Conservation (phyloP, 495 filamentous ascomycete genomes). For the Aspergillus ostianus region DNA sequence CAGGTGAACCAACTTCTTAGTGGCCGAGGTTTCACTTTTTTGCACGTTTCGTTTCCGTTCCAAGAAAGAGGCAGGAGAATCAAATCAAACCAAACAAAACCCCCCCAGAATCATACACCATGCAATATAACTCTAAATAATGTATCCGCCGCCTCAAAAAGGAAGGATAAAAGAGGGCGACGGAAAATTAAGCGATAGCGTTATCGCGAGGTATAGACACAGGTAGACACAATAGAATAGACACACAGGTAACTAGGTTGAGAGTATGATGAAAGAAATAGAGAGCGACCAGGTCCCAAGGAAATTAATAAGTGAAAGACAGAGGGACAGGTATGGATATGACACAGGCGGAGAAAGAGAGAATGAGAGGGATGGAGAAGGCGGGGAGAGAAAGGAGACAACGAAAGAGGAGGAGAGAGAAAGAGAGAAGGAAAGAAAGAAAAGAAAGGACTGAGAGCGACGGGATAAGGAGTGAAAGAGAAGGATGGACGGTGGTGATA, state of each 20-base stretch:
- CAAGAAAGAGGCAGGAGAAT: background rate
- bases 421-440: constrained; percentile 7
- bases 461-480: background rate
- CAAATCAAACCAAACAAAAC: background rate
- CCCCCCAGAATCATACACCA: background rate
- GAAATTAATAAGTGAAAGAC: background rate
- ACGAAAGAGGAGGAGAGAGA: constrained; percentile 18
- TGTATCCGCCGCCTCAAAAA: background rate
- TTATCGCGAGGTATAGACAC: background rate
- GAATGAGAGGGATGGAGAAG: constrained; percentile 12
- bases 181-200: background rate
- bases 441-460: constrained; percentile 1
- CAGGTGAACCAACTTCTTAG: constrained; percentile 5
- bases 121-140: background rate
- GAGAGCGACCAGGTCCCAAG: constrained; percentile 6
- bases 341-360: constrained; percentile 13
- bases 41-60: background rate
- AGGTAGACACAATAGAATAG: background rate
- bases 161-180: background rate
- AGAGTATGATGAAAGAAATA: constrained; percentile 17
- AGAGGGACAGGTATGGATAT: background rate
- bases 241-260: background rate
- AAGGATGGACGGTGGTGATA: background rate
- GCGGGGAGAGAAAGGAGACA: constrained; percentile 17
- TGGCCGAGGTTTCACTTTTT: constrained; percentile 1